A percentile compares a stretch with the other conserved stretches of the same genome.
These are phyloP conservation scores for Lipomyces chichibuensis DNA, from an alignment of 805 yeast species.

Conservation along the genomic window DNA sequence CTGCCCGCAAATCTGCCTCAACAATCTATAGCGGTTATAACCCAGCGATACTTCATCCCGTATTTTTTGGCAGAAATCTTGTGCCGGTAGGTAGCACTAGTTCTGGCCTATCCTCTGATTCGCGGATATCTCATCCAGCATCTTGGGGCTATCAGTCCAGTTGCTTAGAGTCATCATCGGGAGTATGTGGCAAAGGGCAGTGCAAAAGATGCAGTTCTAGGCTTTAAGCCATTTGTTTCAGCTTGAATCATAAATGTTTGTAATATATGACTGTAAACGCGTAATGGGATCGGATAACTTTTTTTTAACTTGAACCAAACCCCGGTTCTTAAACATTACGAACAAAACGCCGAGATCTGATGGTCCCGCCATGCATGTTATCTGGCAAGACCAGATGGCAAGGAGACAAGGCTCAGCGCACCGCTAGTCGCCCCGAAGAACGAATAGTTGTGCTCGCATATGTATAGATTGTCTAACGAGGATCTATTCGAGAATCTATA, in stretches of 20 bases:
- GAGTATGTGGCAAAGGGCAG: constrained; percentile 11
- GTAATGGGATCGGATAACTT: not conserved
- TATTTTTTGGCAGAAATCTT: constrained; percentile 27
- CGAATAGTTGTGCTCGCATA: no score
- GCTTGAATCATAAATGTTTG: not conserved
- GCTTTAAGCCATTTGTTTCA: not conserved
- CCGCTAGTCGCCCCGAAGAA: no score
- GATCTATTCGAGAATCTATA: no score
- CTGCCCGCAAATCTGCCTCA: not conserved
- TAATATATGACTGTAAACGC: not conserved
- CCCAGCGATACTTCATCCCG: constrained; percentile 30
- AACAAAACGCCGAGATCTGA: no score
- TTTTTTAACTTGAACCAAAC: not conserved
- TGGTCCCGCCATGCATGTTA: no score
- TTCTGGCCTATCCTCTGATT: constrained; percentile 9
- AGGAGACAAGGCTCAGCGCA: no score
- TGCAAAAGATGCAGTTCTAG: constrained; percentile 11
- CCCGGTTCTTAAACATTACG: no score
- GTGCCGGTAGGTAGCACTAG: not conserved
- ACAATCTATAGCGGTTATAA: not conserved
- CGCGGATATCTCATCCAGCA: constrained; percentile 32
- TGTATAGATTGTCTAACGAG: no score
- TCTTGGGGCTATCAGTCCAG: constrained; percentile 24
- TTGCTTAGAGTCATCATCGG: not conserved
- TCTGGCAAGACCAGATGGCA: no score